A percentile compares a stretch with the other conserved stretches of the same genome.
These are phyloP conservation scores for Rhizopogon rudus DNA, from an alignment of 768 basidiomycete species.

Conservation along the genomic window DNA sequence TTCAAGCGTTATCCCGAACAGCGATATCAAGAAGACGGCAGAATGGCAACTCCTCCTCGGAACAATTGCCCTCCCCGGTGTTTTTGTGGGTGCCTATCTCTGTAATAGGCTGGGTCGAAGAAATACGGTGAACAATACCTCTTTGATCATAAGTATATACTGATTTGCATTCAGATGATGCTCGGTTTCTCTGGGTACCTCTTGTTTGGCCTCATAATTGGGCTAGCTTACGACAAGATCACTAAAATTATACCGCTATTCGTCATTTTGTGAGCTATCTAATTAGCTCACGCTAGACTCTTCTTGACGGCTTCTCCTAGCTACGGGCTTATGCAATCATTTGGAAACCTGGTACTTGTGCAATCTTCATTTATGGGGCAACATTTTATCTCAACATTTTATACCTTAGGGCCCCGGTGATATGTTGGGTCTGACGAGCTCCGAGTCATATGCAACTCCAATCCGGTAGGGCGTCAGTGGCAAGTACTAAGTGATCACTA, in stretches of 20 bases:
- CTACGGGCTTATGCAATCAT: conserved; percentile 70
- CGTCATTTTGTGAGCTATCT: conserved; percentile 51
- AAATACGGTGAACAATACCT: conserved; percentile 40
- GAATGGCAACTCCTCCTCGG: conserved; percentile 69
- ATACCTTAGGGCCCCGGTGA: conserved; percentile 58
- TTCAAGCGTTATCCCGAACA: conserved; percentile 53
- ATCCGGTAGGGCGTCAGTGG: conserved; percentile 38
- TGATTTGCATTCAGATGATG: conserved; percentile 44
- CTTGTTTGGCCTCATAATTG: conserved; percentile 57
- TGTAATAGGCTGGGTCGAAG: conserved; percentile 53
- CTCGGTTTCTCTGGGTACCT: conserved; percentile 66
- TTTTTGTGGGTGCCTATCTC: conserved; percentile 43
- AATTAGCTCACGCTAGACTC: background rate
- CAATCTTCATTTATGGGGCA: background rate
- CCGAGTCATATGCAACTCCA: conserved; percentile 64
- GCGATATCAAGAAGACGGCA: conserved; percentile 53
- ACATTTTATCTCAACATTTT: conserved; percentile 5
- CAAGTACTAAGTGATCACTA: background rate
- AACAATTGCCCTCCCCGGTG: conserved; percentile 57
- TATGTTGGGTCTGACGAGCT: conserved; percentile 62
- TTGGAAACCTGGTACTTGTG: conserved; percentile 53
- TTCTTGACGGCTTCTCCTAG: conserved; percentile 25
- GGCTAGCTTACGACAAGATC: conserved; percentile 56
- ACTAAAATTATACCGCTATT: conserved; percentile 60
- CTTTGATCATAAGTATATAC: background rate